Base-by-base conservation (phyloP, 2,329 filamentous ascomycete genomes). In the Penicillium thymicola region DNA sequence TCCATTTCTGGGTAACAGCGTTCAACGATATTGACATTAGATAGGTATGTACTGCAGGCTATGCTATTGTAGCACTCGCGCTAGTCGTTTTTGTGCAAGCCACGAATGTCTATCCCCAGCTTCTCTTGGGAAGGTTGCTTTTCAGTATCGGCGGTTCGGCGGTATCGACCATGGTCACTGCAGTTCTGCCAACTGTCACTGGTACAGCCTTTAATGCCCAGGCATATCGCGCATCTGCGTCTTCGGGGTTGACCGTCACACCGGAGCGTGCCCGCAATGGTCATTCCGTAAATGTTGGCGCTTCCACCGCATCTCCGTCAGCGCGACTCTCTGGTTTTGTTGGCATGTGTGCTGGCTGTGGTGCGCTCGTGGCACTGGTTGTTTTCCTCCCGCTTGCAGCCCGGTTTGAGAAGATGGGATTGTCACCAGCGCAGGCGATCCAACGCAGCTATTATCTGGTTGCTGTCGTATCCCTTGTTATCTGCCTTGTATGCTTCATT, bases 91-190 rank as follows among this genome's bases (percentile, higher is more conserved):
- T 96, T 67, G 92, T 97, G 27, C 90, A 95, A 79, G 90, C 90
- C 28, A 82, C 79, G 64, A 91, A 92, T 75, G 85, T 97, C 9
- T 97, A 96, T 75, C 93, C 94, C 10, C 88, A 96, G 72, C 79
- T 99, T 64, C 78, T 97, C 53, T 78, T 97, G 41, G 92, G 89
- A 53, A 83, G 94, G 63, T 79, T 97, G 49, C 79, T 95, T 54
- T 99, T 99, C 75, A 94, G 92, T 63, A 66, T 97, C 18, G 94
- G 94, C 25, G 94, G 90, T 21, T 92, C 92, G n/a, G 94, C 93
- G 23, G 86, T 89, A 81, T 92, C 92, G 14, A 97, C 94, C 1
- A 99, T 99, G 94, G 94, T 99, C 21, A 97, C 94, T 9, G 94
- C 94, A 4, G 91, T 96, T 44, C 80, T 99, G 25, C 94, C 94